Percentiles rank a stretch among this genome's conserved stretches.
phyloP scores from a whole-genome alignment of 306 rosid species.

The Vicia sativa region DNA sequence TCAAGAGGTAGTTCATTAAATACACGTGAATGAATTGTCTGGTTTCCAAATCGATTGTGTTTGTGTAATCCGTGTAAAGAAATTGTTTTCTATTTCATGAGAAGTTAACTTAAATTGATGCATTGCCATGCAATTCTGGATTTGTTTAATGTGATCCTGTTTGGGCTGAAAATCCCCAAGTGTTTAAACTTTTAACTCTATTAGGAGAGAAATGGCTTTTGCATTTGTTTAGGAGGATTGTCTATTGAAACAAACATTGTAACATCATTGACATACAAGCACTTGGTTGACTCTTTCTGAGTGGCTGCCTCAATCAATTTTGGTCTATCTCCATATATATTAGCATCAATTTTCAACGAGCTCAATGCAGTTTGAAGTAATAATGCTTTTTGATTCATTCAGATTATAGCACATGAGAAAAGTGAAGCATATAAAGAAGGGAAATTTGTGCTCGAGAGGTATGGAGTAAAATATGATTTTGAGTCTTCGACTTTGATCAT shows the following conservation, averaged over 20 bases:
- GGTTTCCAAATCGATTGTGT: not conserved
- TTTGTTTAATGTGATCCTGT: slow-evolving; percentile 17
- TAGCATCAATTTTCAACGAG: slow-evolving; percentile 10
- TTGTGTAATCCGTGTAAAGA: not conserved
- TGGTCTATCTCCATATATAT: slow-evolving; percentile 9
- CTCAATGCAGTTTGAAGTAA: slow-evolving; percentile 1
- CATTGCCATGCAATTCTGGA: slow-evolving; percentile 13
- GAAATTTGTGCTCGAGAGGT: slow-evolving; percentile 85
- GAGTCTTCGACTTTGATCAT: slow-evolving; percentile 8
- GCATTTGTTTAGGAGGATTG: slow-evolving; percentile 26
- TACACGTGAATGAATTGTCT: not conserved
- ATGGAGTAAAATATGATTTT: slow-evolving; percentile 23
- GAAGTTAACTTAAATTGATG: not conserved
- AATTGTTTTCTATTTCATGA: slow-evolving; percentile 2
- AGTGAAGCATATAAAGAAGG: slow-evolving; percentile 78
- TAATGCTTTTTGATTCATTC: slow-evolving; percentile 30
- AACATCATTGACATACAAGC: slow-evolving; percentile 6
- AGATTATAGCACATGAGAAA: slow-evolving; percentile 79
- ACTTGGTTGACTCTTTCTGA: slow-evolving; percentile 2
- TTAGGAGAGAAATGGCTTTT: slow-evolving; percentile 5
- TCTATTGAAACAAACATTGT: slow-evolving; percentile 9
- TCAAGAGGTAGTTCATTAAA: slow-evolving; percentile 4
- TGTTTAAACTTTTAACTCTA: slow-evolving; percentile 14
- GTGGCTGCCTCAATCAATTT: slow-evolving; percentile 9
- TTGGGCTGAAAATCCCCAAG: slow-evolving; percentile 16